Evolutionary conservation across 257 asterid genomes (phyloP), one percentile per base, ranked within the genome.

Genomic region (Ligustrum vulgare): DNA sequence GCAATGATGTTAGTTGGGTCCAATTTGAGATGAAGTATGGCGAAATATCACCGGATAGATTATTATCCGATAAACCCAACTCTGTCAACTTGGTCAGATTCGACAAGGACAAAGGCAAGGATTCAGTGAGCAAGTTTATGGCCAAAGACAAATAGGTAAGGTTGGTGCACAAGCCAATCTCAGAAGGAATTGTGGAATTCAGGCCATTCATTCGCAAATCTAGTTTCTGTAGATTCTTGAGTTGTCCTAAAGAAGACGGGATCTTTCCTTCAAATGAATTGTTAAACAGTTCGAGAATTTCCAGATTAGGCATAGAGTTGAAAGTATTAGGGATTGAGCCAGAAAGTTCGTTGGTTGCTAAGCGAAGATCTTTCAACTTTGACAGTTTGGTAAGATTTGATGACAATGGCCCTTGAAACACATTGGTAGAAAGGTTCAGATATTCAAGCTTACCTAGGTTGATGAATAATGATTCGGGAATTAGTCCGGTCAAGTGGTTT

Each of bases 51-150:
- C 97, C 96, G 1, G 96, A 86, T 8, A 93, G 85, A 5, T 22
- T 70, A 36, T 91, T 93, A 2, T 81, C 92, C 0, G 96, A 92
- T 28, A 94, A 70, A 3, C 96, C 97, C 82, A 94, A 75, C 0
- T 80, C 75, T 2, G 76, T 1, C 70, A 92, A 77, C 51, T 85
- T 72, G 76, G 86, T 87, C 76, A 92, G 79, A 41, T 80, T 87
- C n/a, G 97, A 86, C 28, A 92, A 43, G 51, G 97, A 86, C 76
- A 28, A 23, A 75, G 98, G 98, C 89, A 94, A 78, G 43, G 86
- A 47, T 20, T 97, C 98, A 7, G 86, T 69, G 5, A 91, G 77
- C 2, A 82, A 80, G 80, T 91, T 85, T n/a, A 1, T 6, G 9
- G 89, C 89, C 4, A 87, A 72, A 60, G 86, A 81, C 76, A 85